Evolutionary conservation across 2,329 filamentous ascomycete species (phyloP), one percentile per base, ranked within the genome.

Genomic region (Arachnomyces sp.): DNA sequence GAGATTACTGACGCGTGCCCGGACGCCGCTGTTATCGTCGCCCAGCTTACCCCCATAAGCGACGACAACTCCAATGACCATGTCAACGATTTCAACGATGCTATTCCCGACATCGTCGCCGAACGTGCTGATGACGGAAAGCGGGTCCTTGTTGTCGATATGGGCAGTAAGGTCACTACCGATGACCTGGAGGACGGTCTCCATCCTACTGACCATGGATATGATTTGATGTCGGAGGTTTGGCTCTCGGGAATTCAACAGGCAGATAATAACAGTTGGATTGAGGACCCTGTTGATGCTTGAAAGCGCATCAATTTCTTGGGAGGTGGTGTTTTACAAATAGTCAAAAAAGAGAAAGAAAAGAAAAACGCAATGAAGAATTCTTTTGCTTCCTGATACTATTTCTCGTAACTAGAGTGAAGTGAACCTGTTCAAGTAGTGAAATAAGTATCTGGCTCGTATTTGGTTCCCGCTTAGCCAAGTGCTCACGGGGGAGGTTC

Each of bases 1-100:
- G 44, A 53, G 11, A 46, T 66, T 3, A 36, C 60, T 7, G 35
- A 42, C 3, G 38, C 36, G 7, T 56, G 52, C 34, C 57, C 60
- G 0, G 55, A 60, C 36, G 52, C 61, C 4, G 55, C 53, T 4
- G 45, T 67, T 3, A 42, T 67, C 7, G 61, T 68, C 28, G 62
- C 62, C 5, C 52, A 60, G 40, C 55, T 67, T 12, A 59, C 62
- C 32, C 44, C 49, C 4, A 5, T 41, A 34, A 14, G 30, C 11
- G 34, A 41, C 16, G 34, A 9, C 7, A 31, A 36, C 14, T 13
- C 28, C 4, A 34, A 41, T 14, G 34, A n/a, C n/a, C 17, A 28
- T 12, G 29, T 11, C 8, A 17, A 13, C 5, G 34, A 13, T 28
- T 41, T 41, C 13, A 41, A 41, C 12, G 34, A 12, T 5, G 39